Base-by-base conservation (phyloP, 2,329 filamentous ascomycete genomes). In the Penicillium sp. region DNA sequence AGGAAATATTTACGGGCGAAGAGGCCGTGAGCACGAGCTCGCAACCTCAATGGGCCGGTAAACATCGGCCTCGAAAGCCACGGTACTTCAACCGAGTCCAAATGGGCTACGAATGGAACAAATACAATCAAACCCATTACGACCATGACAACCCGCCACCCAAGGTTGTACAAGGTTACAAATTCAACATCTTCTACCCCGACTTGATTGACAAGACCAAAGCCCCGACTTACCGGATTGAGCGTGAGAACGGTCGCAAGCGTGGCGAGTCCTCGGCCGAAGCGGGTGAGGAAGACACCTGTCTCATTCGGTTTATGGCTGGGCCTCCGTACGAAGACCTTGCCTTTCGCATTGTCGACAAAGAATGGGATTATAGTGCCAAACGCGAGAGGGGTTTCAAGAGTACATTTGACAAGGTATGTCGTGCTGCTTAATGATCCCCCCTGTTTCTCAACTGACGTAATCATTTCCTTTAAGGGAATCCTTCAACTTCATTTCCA, bases 71-170 rank as follows among this genome's bases (percentile, higher is more conserved):
- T 8, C 86, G 94, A 62, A 99, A 97, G 77, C 94, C 94, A 13
- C 86, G 89, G 59, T 97, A 97, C 78, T 99, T 99, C 83, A 97
- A 97, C 73, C 89, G 94, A 41, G 93, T 97, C 47, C 93, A 96
- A 75, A 97, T 97, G 90, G 94, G 94, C 53, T 99, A 97, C 75
- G 94, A 99, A 75, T 99, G 94, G 94, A 99, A 99, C 81, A 99
- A 99, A 77, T 99, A 99, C 83, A 99, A 99, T 71, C 94, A 99
- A 78, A 99, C 94, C 13, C 94, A 99, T 77, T 99, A 99, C 78
- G 94, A 97, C 74, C 91, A 97, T 74, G 93, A 97, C 72, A 97
- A 97, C 70, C 94, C 94, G 2, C 94, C 94, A 1, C 94, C 94
- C 27, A 97, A 96, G 77, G 93, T 99, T 7, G 94, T 99, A 12